These are phyloP conservation scores for Lichtheimia ramosa DNA, from an alignment of 371 early-diverging fungal species.

Conservation along the genomic window DNA sequence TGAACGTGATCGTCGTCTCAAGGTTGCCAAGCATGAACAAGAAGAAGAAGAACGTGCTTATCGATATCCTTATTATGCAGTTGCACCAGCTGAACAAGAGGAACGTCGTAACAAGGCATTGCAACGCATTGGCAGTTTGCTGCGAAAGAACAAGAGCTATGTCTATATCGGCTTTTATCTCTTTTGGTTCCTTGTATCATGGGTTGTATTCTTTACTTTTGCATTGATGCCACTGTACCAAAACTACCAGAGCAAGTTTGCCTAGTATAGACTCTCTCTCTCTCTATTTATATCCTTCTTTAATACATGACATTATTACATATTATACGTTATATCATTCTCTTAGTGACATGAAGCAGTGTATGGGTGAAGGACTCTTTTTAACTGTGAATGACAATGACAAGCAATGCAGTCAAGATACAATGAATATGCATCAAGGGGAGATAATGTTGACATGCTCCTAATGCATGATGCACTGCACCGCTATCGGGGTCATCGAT, in stretches of 20 bases:
- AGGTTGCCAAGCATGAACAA: slow-evolving; percentile 22
- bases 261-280: not conserved
- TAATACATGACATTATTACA: too few species aligned
- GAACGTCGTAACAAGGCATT: slow-evolving; percentile 15
- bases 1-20: slow-evolving; percentile 33
- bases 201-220: slow-evolving; percentile 43
- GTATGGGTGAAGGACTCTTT: too few species aligned
- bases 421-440: too few species aligned
- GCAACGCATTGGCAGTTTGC: slow-evolving; percentile 26
- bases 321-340: too few species aligned
- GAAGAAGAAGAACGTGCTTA: slow-evolving; percentile 20
- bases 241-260: slow-evolving; percentile 16
- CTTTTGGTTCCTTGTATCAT: slow-evolving; percentile 40
- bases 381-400: too few species aligned
- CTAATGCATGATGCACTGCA: too few species aligned
- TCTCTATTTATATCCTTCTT: slow-evolving; percentile 2
- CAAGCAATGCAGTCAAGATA: too few species aligned
- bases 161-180: slow-evolving; percentile 24
- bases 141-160: slow-evolving; percentile 25
- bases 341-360: too few species aligned
- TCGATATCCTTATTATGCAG: slow-evolving; percentile 16
- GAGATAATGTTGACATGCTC: too few species aligned
- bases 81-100: slow-evolving; percentile 10
- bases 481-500: too few species aligned
- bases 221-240: slow-evolving; percentile 49